phyloP scores from a whole-genome alignment of 2,329 filamentous ascomycete genomes.

The Bertia moriformis region DNA sequence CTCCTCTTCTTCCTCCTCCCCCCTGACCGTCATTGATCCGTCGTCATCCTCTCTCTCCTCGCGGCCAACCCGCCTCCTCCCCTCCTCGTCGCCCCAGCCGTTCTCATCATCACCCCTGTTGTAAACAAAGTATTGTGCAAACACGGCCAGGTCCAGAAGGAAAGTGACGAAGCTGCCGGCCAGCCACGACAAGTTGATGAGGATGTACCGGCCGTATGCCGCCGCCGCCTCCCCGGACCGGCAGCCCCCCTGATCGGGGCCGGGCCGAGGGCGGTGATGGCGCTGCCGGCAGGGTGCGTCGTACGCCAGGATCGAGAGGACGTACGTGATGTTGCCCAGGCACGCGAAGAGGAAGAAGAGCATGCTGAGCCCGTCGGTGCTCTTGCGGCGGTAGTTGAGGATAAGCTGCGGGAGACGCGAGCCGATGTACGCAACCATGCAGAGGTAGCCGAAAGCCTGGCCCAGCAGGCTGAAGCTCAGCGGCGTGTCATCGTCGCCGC shows the following conservation, averaged over 20 bases:
- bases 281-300: conserved; percentile 50
- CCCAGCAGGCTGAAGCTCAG: conserved; percentile 63
- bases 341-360: conserved; percentile 96
- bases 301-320: conserved; percentile 81
- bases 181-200: conserved; percentile 84
- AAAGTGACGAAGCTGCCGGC: conserved; percentile 79
- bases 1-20: neutral
- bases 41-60: neutral
- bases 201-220: conserved; percentile 68
- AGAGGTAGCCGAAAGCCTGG: conserved; percentile 87
- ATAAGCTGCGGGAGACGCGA: conserved; percentile 81
- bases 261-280: too few species aligned
- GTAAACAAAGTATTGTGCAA: conserved; percentile 85
- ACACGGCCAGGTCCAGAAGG: conserved; percentile 71
- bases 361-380: conserved; percentile 81
- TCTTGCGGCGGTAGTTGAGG: conserved; percentile 83
- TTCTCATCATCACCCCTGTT: conserved; percentile 27
- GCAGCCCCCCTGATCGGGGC: too few species aligned
- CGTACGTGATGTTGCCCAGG: conserved; percentile 85
- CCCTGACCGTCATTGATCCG: neutral
- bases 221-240: conserved; percentile 44
- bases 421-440: conserved; percentile 75
- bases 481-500: conserved; percentile 3
- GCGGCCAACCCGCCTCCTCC: neutral
- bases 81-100: neutral